Base-by-base conservation (phyloP, 148 eudicot species). In the Fagopyrum tataricum region DNA sequence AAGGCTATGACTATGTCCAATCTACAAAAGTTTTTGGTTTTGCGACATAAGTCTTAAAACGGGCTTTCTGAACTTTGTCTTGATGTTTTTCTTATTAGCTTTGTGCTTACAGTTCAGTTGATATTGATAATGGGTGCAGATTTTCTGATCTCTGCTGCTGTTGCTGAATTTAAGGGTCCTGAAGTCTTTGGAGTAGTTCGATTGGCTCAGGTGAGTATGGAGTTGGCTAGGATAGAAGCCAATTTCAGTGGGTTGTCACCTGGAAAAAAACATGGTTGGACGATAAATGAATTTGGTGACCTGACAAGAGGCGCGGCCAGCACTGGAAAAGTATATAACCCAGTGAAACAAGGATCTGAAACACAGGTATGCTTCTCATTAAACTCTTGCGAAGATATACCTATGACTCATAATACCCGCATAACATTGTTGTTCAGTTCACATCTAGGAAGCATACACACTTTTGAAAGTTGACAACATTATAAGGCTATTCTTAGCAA, bases 151-250 rank as follows among this genome's bases (percentile, higher is more conserved):
- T 90, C 99, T 76, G 96, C 99, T 80, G 99, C 96, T 44, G 99
- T 95, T 56, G 84, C 96, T 5, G 99, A 95, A 83, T 95, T 95
- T 59, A 95, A 95, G 80, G 99, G 99, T 39, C 99, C 97, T 52
- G 78, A 74, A 26, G 79, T 95, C 58, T 95, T 89, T 74, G 99
- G 99, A 67, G 96, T 95, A 39, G 99, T 89, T 81, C 96, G 99
- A 17, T 69, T 91, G 42, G 92, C 96, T 62, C 99, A 88, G 84
- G 90, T 87, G 42, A 90, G 81, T 75, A 95, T 91, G 99, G 97
- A 91, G 73, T 74, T 91, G 78, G 97, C 99, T 21, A 86, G 94
- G 79, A 81, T 95, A 46, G 97, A 95, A 80, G 97, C 99, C 76
- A 90, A 80, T 75, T 86, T 95, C 67, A 88, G 92, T 70, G 99